Base-by-base conservation (phyloP, 495 filamentous ascomycete species). In the Penicillium desertorum region DNA sequence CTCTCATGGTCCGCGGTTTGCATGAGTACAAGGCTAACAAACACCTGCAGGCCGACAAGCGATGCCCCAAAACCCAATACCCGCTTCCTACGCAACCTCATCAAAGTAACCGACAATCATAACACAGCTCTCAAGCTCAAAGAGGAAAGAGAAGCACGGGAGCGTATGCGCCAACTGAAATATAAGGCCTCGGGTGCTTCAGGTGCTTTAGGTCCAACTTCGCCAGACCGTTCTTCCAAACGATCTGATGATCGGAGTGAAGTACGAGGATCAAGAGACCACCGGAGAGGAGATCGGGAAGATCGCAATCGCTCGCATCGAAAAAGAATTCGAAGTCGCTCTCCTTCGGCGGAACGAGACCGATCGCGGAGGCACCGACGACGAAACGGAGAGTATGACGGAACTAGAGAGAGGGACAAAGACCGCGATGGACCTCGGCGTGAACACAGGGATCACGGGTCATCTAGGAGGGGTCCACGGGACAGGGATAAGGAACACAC, bases 41-140 rank as follows among this genome's bases (percentile, higher is more conserved):
- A 10, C 44, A 45, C n/a, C 48, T 63, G 12, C 58, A 85, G 83
- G 56, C 71, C 79, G 37, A 72, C 85, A 20, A 70, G 79, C 25
- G 83, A 83, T 63, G 89, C 91, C 51, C 90, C 90, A 3, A 96
- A 91, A 63, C 90, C 93, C 14, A 98, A 98, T 63, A 96, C 88
- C 0, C 79, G 89, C 43, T 98, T 98, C 62, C 77, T 98, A 12
- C 84, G 86, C 25, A 89, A 94, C 60, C 88, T 98, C 51, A 88
- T 98, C 61, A 87, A 86, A 56, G 88, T 95, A 55, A 93, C 91
- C 1, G 89, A 94, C 58, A 89, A 62, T 51, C 94, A 98, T 71
- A 98, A 98, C 81, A 83, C 89, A 12, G 88, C 91, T 6, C 77
- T 97, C 52, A 82, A 87, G 41, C 90, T 86, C 0, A 96, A 88